These are phyloP conservation scores for Sclerospora graminicola DNA, from an alignment of 352 stramenopile species.

Conservation along the genomic window DNA sequence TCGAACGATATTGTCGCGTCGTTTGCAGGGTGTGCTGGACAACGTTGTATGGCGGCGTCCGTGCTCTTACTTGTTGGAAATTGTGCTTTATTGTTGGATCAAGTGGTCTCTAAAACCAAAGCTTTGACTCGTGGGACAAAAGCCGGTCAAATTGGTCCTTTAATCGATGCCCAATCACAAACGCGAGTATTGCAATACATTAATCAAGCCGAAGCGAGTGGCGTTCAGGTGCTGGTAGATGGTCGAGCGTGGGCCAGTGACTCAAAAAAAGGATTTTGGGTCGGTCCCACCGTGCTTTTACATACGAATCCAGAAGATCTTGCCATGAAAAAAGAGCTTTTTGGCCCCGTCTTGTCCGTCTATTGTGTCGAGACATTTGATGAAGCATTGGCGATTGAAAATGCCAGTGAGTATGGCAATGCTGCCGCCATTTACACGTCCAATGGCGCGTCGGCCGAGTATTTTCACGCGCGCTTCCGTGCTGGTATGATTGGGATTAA, in stretches of 20 bases:
- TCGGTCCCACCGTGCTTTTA: constrained; percentile 93
- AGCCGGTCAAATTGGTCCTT: constrained; percentile 90
- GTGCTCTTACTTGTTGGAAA: constrained; percentile 89
- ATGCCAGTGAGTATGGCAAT: constrained; percentile 95
- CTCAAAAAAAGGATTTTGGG: constrained; percentile 68
- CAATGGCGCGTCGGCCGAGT: constrained; percentile 89
- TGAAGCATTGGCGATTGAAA: constrained; percentile 94
- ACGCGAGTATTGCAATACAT: constrained; percentile 92
- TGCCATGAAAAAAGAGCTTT: constrained; percentile 93
- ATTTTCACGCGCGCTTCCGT: constrained; percentile 88
- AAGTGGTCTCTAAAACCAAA: constrained; percentile 82
- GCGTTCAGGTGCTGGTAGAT: constrained; percentile 89
- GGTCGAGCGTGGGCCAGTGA: constrained; percentile 72
- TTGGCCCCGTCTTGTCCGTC: constrained; percentile 95
- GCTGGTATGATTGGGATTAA: constrained; percentile 95
- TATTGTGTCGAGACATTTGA: constrained; percentile 78
- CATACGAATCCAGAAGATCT: constrained; percentile 80
- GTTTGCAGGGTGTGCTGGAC: constrained; percentile 93
- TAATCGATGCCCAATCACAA: constrained; percentile 90
- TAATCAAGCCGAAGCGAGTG: constrained; percentile 74
- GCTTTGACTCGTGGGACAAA: constrained; percentile 81
- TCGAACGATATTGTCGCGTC: constrained; percentile 92
- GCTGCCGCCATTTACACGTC: constrained; percentile 95
- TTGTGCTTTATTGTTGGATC: constrained; percentile 64
- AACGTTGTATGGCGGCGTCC: constrained; percentile 95